Evolutionary conservation across 2,329 filamentous ascomycete genomes (phyloP), one percentile per base, ranked within the genome.

Genomic region (Zelopaecilomyces penicillatus): DNA sequence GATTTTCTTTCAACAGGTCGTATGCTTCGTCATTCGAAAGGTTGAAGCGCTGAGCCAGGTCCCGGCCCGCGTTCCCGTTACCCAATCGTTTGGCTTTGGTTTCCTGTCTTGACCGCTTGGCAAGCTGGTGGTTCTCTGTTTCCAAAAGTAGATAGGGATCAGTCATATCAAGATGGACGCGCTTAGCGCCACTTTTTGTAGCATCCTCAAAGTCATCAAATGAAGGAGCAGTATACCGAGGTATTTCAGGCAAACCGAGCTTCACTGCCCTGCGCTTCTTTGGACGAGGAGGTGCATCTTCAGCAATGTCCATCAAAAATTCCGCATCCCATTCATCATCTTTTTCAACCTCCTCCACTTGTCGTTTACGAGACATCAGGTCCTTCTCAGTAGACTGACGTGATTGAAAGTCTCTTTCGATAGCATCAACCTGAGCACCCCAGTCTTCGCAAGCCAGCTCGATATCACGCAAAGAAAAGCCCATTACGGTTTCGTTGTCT

Each of bases 11-110:
- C 37, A 98, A 77, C 48, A 89, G 80, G 59, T 97, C 90, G 62
- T 98, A 98, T 2, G 90, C 90, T 47, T 93, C 85, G 58, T 98
- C 93, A 51, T 97, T 97, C 30, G 90, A 95, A 47, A 94, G 86
- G 60, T 97, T 97, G 73, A 95, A 98, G 36, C 91, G 83, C 53
- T 84, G 79, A 33, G 79, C 79, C 32, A 95, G 75, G 45, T 87
- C 82, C 44, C 83, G 85, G 3, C 82, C 80, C 36, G 88, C 68
- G 41, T 81, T 83, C 11, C 82, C 80, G 45, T 79, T 83, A 6
- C 77, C 80, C 70, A 81, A 82, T 50, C 76, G 82, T 64, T 77
- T 83, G 51, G 78, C 74, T 50, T 80, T 81, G 42, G 71, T 67
- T 46, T 77, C 70, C 10, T 69, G 55, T 37, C 73, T 74, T 26